Base-by-base conservation (phyloP, 805 yeast species). In the Hanseniaspora mollemarum region DNA sequence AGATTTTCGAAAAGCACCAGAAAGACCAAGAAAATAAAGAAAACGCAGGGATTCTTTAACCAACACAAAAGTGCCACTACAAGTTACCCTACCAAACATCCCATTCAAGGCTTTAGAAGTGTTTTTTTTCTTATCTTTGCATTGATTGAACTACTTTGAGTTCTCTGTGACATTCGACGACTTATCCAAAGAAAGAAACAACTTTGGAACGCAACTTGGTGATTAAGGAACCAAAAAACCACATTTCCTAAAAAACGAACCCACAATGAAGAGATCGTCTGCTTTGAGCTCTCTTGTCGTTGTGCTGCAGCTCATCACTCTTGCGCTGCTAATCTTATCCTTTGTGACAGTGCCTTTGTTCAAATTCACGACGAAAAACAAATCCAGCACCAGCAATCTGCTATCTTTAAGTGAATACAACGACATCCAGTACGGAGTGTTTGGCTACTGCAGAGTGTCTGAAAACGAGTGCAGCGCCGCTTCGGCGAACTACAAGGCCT, bases 301-400 rank as follows among this genome's bases (percentile, higher is more conserved):
- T 42, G 56, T 74, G 32, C 62, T 78, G 21, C 74, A 73, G 56
- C 60, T 72, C 44, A 69, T 74, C 10, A 70, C 87, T 1, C 64
- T 81, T 58, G 88, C 81, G 13, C 76, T 81, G 54, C 65, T 83
- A 41, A 67, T 83, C 38, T 62, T 83, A 28, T 77, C 81, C 2
- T 71, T 78, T 18, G 69, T 83, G 24, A 72, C 86, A 0, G 71
- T 77, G 10, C 90, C 94, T 0, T 77, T 78, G 1, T 68, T 74
- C 8, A 54, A 64, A 2, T 58, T 70, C 6, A 70, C 83, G 42
- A 40, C 51, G 4, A 48, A 48, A 67, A 68, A 3, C 56, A 83
- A 13, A 80, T 80, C 6, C 4, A 29, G 44, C 26, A 48, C 51
- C 19, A 48, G 43, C 26, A 48, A 48, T 24, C 18, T 48, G 19